Evolutionary conservation across 1,284 basidiomycete species (phyloP).

Genomic region (Uromyces viciae-fabae): DNA sequence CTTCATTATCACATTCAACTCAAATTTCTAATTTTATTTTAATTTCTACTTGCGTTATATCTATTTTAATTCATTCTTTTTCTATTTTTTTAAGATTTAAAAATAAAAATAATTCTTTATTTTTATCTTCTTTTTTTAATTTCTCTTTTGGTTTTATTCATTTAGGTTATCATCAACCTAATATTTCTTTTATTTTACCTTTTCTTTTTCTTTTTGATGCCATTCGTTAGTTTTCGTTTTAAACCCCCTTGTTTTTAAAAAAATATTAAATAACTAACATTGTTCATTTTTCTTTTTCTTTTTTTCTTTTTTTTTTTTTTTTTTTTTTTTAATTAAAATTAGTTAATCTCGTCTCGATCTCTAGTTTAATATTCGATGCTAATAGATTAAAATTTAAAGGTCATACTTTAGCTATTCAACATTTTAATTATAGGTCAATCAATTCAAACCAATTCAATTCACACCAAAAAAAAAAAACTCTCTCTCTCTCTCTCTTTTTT

Average conservation of each 20-base stretch:
- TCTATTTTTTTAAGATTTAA: not conserved
- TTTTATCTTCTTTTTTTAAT: not conserved
- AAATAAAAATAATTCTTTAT: no score
- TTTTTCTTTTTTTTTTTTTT: not conserved
- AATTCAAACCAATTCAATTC: not conserved
- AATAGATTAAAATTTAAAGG: slow-evolving; percentile 1
- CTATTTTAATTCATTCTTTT: not conserved
- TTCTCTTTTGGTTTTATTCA: not conserved
- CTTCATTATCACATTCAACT: not conserved
- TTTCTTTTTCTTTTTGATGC: not conserved
- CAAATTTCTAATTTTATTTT: not conserved
- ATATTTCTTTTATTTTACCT: not conserved
- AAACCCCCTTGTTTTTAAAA: no score
- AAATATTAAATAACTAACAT: no score
- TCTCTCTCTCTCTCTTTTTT: not conserved
- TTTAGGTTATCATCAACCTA: not conserved
- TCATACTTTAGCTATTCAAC: slow-evolving; percentile 4
- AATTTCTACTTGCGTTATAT: not conserved
- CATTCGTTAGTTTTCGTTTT: not conserved
- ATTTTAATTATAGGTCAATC: not conserved
- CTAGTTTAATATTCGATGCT: not conserved
- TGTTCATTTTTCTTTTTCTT: not conserved
- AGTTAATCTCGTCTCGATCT: slow-evolving; percentile 1
- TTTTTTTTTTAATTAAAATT: not conserved
- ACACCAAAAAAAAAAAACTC: not conserved